Evolutionary conservation across 208 protist species (phyloP).

Genomic region (Trypanosoma melophagium): DNA sequence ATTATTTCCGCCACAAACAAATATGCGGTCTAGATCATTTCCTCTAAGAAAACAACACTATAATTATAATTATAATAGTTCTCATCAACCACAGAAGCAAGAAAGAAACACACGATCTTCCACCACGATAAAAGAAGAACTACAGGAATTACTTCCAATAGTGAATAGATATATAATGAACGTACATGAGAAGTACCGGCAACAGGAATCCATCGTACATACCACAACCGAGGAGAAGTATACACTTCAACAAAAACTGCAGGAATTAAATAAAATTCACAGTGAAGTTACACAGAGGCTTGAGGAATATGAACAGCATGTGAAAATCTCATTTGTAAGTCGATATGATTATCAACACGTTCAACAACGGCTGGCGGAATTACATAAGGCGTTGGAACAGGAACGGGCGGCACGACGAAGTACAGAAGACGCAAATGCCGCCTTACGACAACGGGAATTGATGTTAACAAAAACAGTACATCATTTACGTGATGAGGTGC

Average conservation of each 20-base stretch:
- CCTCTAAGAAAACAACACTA: too few relatives aligned
- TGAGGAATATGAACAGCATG: slow-evolving; percentile 13
- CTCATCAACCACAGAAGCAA: too few relatives aligned
- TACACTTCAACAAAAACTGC: neutral
- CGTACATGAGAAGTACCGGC: slow-evolving; percentile 14
- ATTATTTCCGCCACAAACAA: neutral
- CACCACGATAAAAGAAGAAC: neutral
- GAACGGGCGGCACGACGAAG: slow-evolving; percentile 31
- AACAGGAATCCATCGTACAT: slow-evolving; percentile 2
- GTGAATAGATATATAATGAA: neutral
- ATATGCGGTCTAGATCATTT: too few relatives aligned
- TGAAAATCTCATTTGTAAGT: neutral
- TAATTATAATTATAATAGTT: too few relatives aligned
- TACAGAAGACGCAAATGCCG: slow-evolving; percentile 22
- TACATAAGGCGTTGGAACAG: slow-evolving; percentile 15
- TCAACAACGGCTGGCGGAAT: slow-evolving; percentile 10
- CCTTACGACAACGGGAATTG: slow-evolving; percentile 31
- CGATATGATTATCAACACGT: slow-evolving; percentile 7
- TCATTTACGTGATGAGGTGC: slow-evolving; percentile 34
- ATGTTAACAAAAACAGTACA: slow-evolving; percentile 18
- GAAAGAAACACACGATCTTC: neutral
- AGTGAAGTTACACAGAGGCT: neutral
- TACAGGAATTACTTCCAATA: slow-evolving; percentile 1
- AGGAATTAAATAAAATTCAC: neutral
- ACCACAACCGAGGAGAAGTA: neutral